Percentiles rank a stretch among this genome's conserved stretches.
phyloP scores from a whole-genome alignment of 2,329 filamentous ascomycete genomes.

The Colletotrichum sp. region DNA sequence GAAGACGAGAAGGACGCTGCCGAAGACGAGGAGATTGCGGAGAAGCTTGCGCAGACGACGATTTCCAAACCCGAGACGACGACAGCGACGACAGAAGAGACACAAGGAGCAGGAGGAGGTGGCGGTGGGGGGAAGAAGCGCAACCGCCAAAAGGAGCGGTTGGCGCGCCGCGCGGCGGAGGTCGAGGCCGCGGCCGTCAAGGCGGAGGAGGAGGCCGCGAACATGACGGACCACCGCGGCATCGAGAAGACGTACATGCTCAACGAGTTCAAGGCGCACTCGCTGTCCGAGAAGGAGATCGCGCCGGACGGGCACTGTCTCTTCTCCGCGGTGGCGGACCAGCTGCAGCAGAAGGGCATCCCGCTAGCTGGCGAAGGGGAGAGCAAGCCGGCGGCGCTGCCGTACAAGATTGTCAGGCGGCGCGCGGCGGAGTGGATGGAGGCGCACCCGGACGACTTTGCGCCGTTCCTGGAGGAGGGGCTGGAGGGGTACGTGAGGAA shows the following conservation, averaged over 20 bases:
- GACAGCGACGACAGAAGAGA: neutral
- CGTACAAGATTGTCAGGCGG: conserved; percentile 71
- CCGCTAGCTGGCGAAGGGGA: conserved; percentile 34
- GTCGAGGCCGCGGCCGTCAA: conserved; percentile 71
- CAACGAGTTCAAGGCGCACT: conserved; percentile 65
- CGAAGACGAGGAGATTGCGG: conserved; percentile 23
- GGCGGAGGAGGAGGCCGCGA: conserved; percentile 77
- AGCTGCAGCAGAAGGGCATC: conserved; percentile 64
- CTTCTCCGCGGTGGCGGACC: conserved; percentile 89
- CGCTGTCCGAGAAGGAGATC: conserved; percentile 78
- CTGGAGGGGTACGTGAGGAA: conserved; percentile 74
- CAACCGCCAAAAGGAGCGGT: conserved; percentile 88
- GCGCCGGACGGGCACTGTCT: conserved; percentile 93
- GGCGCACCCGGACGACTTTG: conserved; percentile 79
- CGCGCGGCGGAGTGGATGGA: conserved; percentile 81
- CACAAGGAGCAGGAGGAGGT: conserved; percentile 22
- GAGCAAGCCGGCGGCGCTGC: conserved; percentile 29
- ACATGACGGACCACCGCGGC: conserved; percentile 74
- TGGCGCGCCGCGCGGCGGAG: conserved; percentile 88
- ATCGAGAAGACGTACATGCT: conserved; percentile 76
- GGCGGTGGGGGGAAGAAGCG: conserved; percentile 66
- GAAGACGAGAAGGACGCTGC: conserved; percentile 29
- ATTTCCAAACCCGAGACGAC: neutral
- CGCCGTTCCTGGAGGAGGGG: conserved; percentile 84
- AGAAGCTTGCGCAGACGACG: conserved; percentile 11